phyloP scores from a whole-genome alignment of 495 filamentous ascomycete genomes.

The Penicillium cinerascens region DNA sequence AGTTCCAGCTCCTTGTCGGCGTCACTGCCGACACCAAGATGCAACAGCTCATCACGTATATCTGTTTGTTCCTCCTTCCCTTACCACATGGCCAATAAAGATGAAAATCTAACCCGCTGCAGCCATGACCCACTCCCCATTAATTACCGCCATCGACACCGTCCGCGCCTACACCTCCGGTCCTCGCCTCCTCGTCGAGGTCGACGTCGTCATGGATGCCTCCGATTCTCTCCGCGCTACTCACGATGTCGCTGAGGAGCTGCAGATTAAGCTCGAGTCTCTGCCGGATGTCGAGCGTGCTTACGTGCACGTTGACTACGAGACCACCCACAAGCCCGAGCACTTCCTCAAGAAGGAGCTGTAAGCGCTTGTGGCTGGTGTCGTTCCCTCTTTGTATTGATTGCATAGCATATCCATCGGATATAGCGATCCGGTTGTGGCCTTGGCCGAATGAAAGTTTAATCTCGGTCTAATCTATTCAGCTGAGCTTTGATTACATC shows the following conservation, averaged over 20 bases:
- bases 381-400: background rate
- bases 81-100: background rate
- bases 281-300: constrained; percentile 89
- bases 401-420: background rate
- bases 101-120: constrained; percentile 3
- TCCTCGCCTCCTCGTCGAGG: constrained; percentile 84
- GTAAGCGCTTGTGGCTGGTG: constrained; percentile 18
- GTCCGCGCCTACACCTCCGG: constrained; percentile 91
- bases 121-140: constrained; percentile 82
- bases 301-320: constrained; percentile 97
- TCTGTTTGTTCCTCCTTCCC: constrained; percentile 60
- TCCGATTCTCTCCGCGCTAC: constrained; percentile 66
- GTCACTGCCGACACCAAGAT: constrained; percentile 80
- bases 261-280: constrained; percentile 92
- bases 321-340: constrained; percentile 94
- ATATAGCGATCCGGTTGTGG: background rate
- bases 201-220: constrained; percentile 83
- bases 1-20: constrained; percentile 88
- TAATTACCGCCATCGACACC: constrained; percentile 84
- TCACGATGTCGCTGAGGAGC: constrained; percentile 89
- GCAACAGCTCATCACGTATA: constrained; percentile 94
- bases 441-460: background rate
- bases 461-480: too few species aligned
- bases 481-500: too few species aligned
- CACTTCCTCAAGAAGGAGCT: constrained; percentile 63